Conservation (phyloP, 208 protist genomes). For the Phytomonas sp. region DNA sequence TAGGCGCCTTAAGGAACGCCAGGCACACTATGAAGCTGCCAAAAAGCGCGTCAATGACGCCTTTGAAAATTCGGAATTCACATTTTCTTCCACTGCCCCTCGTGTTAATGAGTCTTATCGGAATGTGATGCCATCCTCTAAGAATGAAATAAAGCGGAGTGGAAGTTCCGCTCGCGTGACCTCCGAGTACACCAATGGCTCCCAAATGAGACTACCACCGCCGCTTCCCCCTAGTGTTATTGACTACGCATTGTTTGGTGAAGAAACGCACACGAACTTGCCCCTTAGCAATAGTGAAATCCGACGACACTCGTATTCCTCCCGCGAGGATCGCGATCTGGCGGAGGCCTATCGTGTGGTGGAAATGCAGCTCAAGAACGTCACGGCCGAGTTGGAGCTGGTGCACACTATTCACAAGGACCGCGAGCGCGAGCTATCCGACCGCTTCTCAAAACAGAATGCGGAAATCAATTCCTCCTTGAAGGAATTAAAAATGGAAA, state of each 20-base stretch:
- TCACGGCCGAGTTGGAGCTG: slow-evolving; percentile 54
- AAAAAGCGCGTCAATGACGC: slow-evolving; percentile 12
- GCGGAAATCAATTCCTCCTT: slow-evolving; percentile 43
- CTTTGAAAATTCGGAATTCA: background rate
- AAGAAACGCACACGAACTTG: background rate
- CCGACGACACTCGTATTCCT: background rate
- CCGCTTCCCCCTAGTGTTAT: background rate
- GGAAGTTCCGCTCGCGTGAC: background rate
- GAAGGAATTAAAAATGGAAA: slow-evolving; percentile 52
- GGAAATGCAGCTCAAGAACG: slow-evolving; percentile 43
- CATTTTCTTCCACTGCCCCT: background rate
- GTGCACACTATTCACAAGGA: slow-evolving; percentile 57
- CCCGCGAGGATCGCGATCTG: background rate
- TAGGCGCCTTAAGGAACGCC: slow-evolving; percentile 35
- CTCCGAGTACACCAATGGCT: background rate
- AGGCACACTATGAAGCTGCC: slow-evolving; percentile 21
- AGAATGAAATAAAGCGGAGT: background rate
- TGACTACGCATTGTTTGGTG: background rate
- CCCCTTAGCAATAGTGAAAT: background rate
- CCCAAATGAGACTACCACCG: background rate
- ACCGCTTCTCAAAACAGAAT: slow-evolving; percentile 29
- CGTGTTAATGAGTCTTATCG: background rate
- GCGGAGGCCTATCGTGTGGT: slow-evolving; percentile 13
- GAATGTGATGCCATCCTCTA: background rate
- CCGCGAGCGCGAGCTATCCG: slow-evolving; percentile 40